phyloP scores from a whole-genome alignment of 2,329 filamentous ascomycete genomes.

The Triangularia setosa region DNA sequence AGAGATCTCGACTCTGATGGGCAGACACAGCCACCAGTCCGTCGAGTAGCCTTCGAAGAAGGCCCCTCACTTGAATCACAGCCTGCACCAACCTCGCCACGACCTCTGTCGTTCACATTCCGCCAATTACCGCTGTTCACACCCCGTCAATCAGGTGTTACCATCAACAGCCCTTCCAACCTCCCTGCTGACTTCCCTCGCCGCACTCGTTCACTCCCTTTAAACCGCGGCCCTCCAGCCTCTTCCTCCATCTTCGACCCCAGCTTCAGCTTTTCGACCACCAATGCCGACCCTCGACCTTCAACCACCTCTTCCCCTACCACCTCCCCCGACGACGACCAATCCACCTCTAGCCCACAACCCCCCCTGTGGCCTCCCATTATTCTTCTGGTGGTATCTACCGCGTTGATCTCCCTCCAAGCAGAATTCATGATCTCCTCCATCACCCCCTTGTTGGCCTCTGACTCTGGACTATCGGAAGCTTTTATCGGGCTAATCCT shows the following conservation, averaged over 20 bases:
- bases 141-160: slow-evolving; percentile 19
- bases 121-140: background rate
- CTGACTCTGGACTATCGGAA: slow-evolving; percentile 53
- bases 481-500: slow-evolving; percentile 70
- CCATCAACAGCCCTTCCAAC: slow-evolving; percentile 24
- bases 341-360: slow-evolving; percentile 48
- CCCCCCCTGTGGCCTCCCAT: slow-evolving; percentile 57
- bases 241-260: slow-evolving; percentile 59
- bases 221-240: slow-evolving; percentile 41
- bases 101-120: background rate
- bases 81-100: background rate
- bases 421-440: slow-evolving; percentile 68
- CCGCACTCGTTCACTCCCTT: slow-evolving; percentile 38
- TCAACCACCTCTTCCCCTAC: slow-evolving; percentile 45
- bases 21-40: background rate
- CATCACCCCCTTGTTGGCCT: slow-evolving; percentile 57
- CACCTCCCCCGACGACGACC: slow-evolving; percentile 43
- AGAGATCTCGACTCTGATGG: background rate
- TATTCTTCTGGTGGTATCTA: slow-evolving; percentile 61
- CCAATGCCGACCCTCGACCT: slow-evolving; percentile 27
- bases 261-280: slow-evolving; percentile 58
- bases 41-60: background rate
- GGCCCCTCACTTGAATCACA: background rate
- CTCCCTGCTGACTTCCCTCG: slow-evolving; percentile 26
- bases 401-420: slow-evolving; percentile 62